Percentiles rank a stretch among this genome's conserved stretches.
Conservation (phyloP, 805 yeast species). For the Sungouiozyma ichnusensis region DNA sequence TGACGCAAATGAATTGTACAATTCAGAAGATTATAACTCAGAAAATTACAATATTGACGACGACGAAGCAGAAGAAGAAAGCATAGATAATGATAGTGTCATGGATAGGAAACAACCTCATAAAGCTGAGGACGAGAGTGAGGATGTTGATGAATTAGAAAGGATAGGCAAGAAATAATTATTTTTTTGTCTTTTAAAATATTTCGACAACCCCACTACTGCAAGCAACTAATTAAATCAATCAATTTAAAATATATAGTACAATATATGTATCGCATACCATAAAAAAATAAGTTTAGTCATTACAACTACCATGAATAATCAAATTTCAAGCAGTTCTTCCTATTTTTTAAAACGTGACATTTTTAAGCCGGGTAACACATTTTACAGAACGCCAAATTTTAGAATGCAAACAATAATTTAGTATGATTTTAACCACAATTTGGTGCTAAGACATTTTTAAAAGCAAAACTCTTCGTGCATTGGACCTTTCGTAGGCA, state of each 20-base stretch:
- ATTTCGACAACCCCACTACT: slow-evolving; percentile 1
- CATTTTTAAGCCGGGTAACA: background rate
- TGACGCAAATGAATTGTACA: slow-evolving; percentile 33
- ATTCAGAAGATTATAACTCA: slow-evolving; percentile 8
- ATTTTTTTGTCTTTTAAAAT: too few species aligned
- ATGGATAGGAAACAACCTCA: slow-evolving; percentile 28
- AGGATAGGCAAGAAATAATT: slow-evolving; percentile 15
- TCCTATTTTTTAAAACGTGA: too few species aligned
- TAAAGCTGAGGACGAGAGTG: slow-evolving; percentile 26
- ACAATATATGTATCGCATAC: background rate
- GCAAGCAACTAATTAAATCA: background rate
- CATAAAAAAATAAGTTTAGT: background rate
- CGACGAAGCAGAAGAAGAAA: slow-evolving; percentile 23
- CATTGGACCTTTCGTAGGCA: background rate
- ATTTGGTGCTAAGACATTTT: background rate
- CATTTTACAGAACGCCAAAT: background rate
- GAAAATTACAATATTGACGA: slow-evolving; percentile 9
- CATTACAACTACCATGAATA: background rate
- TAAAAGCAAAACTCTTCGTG: too few species aligned
- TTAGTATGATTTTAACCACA: background rate
- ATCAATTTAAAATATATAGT: background rate
- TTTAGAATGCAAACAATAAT: background rate
- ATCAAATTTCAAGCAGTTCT: too few species aligned
- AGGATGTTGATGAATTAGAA: slow-evolving; percentile 25
- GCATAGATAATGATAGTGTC: slow-evolving; percentile 27